phyloP scores from a whole-genome alignment of 2,329 filamentous ascomycete genomes.

The Thielaviopsis musarum region DNA sequence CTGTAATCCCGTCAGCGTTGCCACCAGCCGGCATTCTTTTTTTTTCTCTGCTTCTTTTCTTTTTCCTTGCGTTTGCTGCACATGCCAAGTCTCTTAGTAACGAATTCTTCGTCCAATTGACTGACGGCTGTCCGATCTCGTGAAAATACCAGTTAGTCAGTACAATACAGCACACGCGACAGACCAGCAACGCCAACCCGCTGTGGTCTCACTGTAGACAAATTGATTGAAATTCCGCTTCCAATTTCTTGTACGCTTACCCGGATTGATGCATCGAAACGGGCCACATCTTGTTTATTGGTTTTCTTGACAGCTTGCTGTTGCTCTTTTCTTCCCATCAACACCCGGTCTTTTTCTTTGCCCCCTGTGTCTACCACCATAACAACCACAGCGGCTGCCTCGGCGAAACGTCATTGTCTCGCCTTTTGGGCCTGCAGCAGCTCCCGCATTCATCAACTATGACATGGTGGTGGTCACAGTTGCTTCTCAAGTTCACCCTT shows the following conservation, averaged over 20 bases:
- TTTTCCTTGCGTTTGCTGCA: background rate
- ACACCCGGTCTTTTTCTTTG: background rate
- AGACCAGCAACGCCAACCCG: background rate
- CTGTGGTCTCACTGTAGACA: background rate
- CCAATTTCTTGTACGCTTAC: background rate
- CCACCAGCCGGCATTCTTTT: background rate
- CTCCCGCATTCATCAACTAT: constrained; percentile 1
- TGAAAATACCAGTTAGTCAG: background rate
- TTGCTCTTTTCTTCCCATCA: too few relatives aligned
- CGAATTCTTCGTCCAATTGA: background rate
- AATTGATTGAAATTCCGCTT: background rate
- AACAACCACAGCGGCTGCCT: background rate
- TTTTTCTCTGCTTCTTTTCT: background rate
- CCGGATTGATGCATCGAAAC: background rate
- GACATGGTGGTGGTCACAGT: constrained; percentile 11
- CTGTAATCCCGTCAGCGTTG: background rate
- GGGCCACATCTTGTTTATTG: background rate
- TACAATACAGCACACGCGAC: background rate
- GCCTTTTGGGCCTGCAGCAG: background rate
- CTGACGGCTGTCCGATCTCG: background rate
- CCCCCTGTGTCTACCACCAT: background rate
- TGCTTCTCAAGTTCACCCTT: constrained; percentile 13
- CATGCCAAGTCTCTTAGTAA: background rate
- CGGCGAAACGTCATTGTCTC: background rate
- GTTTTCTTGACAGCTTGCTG: background rate